phyloP scores from a whole-genome alignment of 1,284 basidiomycete genomes.

The Ganoderma multipileum region DNA sequence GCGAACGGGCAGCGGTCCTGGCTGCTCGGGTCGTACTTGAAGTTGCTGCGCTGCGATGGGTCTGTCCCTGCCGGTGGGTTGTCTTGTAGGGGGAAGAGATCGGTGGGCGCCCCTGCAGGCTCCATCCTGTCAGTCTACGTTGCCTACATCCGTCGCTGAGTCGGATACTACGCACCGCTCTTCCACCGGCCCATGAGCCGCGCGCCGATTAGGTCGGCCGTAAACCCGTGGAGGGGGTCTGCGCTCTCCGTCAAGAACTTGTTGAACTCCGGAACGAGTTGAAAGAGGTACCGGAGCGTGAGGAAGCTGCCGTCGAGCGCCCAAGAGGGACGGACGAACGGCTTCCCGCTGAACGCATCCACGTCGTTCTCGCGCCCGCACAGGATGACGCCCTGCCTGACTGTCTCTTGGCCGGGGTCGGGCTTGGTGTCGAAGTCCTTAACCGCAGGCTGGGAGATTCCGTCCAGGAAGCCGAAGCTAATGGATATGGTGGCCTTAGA shows the following conservation, averaged over 20 bases:
- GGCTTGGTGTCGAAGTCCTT: conserved; percentile 41
- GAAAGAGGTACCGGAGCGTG: conserved; percentile 60
- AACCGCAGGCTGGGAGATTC: conserved; percentile 48
- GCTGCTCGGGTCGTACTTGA: conserved; percentile 44
- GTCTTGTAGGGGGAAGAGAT: conserved; percentile 41
- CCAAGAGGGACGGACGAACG: no score
- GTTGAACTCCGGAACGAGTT: conserved; percentile 62
- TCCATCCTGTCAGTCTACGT: background rate
- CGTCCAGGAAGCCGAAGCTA: conserved; percentile 49
- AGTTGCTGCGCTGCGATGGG: conserved; percentile 45
- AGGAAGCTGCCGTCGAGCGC: conserved; percentile 60
- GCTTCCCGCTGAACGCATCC: conserved; percentile 10
- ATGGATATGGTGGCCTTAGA: background rate
- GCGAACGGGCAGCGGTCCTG: conserved; percentile 57
- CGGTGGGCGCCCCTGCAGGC: conserved; percentile 43
- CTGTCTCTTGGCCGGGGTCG: conserved; percentile 43
- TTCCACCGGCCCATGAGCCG: conserved; percentile 66
- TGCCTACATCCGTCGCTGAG: background rate
- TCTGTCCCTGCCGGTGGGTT: conserved; percentile 42
- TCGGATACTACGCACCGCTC: conserved; percentile 52
- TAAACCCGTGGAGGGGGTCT: conserved; percentile 44
- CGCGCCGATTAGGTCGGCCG: conserved; percentile 53
- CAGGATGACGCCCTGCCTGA: conserved; percentile 44
- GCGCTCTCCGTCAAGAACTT: conserved; percentile 53
- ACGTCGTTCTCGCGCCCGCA: conserved; percentile 41